Conservation (phyloP, 2,329 filamentous ascomycete genomes). For the Penicillium sp. region DNA sequence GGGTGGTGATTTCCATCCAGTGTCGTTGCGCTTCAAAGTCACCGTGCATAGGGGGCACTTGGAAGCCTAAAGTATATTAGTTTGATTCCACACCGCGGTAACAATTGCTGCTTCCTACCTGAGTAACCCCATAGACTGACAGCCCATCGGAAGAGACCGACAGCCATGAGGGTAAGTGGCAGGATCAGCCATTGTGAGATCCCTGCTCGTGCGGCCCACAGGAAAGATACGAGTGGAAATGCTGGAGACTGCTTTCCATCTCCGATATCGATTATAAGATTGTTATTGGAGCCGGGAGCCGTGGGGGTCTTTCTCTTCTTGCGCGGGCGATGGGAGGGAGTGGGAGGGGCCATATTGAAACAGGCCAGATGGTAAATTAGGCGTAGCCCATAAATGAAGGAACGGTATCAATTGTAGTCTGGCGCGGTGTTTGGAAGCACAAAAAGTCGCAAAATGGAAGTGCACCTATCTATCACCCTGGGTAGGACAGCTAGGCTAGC, state of each 20-base stretch:
- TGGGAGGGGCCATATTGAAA: slow-evolving; percentile 29
- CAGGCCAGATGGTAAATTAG: slow-evolving; percentile 14
- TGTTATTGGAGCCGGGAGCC: slow-evolving; percentile 41
- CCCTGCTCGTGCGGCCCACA: slow-evolving; percentile 81
- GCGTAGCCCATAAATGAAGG: slow-evolving; percentile 10
- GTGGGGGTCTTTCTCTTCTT: slow-evolving; percentile 45
- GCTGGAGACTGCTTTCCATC: slow-evolving; percentile 60
- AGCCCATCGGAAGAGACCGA: slow-evolving; percentile 91
- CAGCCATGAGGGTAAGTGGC: slow-evolving; percentile 82
- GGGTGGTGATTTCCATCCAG: slow-evolving; percentile 96
- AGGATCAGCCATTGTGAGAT: slow-evolving; percentile 92
- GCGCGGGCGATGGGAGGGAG: slow-evolving; percentile 43
- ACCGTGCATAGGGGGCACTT: slow-evolving; percentile 85
- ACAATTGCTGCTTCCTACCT: slow-evolving; percentile 51
- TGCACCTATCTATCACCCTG: not conserved
- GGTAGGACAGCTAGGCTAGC: not conserved
- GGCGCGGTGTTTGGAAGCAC: not conserved
- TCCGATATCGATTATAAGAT: slow-evolving; percentile 44
- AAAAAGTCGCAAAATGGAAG: not conserved
- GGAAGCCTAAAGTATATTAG: slow-evolving; percentile 58
- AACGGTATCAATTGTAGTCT: not conserved
- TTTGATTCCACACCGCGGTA: not conserved
- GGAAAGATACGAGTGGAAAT: slow-evolving; percentile 89
- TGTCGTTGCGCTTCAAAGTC: slow-evolving; percentile 98
- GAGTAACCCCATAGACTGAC: slow-evolving; percentile 94